phyloP scores from a whole-genome alignment of 768 basidiomycete species.

The Podaxis carcinomalis region DNA sequence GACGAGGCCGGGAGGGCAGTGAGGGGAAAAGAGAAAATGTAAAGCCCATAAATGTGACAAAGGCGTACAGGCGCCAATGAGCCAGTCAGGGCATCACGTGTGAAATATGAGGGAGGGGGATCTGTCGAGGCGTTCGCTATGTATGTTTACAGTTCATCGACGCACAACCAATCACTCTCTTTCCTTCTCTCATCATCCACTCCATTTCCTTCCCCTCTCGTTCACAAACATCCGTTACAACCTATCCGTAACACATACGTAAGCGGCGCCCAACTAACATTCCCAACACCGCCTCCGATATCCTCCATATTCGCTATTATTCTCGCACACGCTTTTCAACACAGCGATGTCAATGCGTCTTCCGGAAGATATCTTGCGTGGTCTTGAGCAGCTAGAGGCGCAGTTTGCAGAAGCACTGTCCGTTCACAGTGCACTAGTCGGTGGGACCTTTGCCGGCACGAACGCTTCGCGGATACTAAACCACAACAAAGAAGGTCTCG shows the following conservation, averaged over 20 bases:
- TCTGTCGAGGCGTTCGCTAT: conserved; percentile 1
- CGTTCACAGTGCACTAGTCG: conserved; percentile 7
- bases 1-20: too few species aligned
- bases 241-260: neutral
- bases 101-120: neutral
- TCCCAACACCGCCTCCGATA: neutral
- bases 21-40: neutral
- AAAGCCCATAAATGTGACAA: neutral
- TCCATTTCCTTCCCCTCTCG: neutral
- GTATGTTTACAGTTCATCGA: conserved; percentile 6
- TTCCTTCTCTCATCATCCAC: conserved; percentile 3
- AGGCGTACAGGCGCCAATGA: neutral
- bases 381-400: conserved; percentile 7
- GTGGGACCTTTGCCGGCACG: neutral
- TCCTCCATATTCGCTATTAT: neutral
- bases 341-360: conserved; percentile 3
- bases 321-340: neutral
- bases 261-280: neutral
- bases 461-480: neutral
- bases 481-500: conserved; percentile 1
- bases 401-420: conserved; percentile 11
- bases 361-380: conserved; percentile 7
- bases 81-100: conserved; percentile 6
- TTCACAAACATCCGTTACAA: neutral
- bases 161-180: conserved; percentile 3